phyloP scores from a whole-genome alignment of 192 early-diverging fungal genomes.

The Backusella liffmaniae region DNA sequence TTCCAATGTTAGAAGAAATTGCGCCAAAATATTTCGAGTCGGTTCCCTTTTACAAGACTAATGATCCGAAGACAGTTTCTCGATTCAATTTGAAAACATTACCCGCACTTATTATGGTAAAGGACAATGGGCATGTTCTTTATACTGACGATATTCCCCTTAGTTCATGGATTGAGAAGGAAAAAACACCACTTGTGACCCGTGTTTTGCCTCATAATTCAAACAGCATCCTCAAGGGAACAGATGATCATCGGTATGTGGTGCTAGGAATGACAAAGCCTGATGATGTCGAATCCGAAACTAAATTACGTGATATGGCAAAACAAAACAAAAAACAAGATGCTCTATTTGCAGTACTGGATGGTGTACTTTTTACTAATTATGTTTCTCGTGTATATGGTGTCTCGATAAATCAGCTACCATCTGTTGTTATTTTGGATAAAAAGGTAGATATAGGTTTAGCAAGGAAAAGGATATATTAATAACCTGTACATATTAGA shows the following conservation, averaged over 20 bases:
- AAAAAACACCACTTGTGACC: slow-evolving; percentile 67
- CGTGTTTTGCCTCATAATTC: slow-evolving; percentile 65
- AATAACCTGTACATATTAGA: background rate
- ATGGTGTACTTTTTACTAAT: slow-evolving; percentile 57
- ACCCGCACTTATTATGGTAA: slow-evolving; percentile 59
- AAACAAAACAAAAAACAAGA: slow-evolving; percentile 30
- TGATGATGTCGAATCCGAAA: slow-evolving; percentile 14
- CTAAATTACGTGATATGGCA: slow-evolving; percentile 33
- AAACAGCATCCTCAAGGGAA: slow-evolving; percentile 64
- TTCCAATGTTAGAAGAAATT: slow-evolving; percentile 18
- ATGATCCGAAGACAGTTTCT: slow-evolving; percentile 28
- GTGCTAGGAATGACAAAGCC: slow-evolving; percentile 67
- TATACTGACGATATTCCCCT: slow-evolving; percentile 29
- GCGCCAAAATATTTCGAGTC: slow-evolving; percentile 21
- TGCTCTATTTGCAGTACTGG: slow-evolving; percentile 62
- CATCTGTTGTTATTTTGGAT: slow-evolving; percentile 28
- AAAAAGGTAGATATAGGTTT: slow-evolving; percentile 2
- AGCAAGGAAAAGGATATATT: too few relatives aligned
- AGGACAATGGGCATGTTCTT: slow-evolving; percentile 47
- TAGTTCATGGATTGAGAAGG: slow-evolving; percentile 58
- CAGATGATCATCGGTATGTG: slow-evolving; percentile 45
- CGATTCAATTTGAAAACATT: slow-evolving; percentile 23
- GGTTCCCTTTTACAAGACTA: slow-evolving; percentile 36
- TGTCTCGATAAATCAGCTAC: slow-evolving; percentile 6
- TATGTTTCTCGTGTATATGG: slow-evolving; percentile 60